Conservation (phyloP, 495 filamentous ascomycete genomes). For the Penicillium goetzii region DNA sequence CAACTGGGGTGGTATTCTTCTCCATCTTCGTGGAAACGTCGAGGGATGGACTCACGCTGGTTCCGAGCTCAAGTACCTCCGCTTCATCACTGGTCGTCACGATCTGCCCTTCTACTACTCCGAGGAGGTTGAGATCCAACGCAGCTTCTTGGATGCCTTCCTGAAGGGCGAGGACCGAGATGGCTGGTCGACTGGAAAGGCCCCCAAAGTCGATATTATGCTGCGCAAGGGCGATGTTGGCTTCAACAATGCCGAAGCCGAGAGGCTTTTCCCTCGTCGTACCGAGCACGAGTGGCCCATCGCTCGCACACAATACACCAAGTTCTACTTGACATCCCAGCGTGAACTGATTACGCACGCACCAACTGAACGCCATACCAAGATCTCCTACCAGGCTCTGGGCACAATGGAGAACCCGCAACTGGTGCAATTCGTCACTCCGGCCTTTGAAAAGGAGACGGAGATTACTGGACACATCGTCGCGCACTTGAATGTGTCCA, state of each 20-base stretch:
- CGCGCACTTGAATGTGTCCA: constrained; percentile 62
- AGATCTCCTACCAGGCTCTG: constrained; percentile 59
- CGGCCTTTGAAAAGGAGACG: constrained; percentile 57
- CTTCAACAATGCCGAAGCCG: constrained; percentile 61
- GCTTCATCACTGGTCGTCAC: constrained; percentile 69
- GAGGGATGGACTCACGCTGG: constrained; percentile 63
- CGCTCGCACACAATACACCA: constrained; percentile 60
- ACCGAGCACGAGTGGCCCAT: constrained; percentile 67
- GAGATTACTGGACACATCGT: constrained; percentile 70
- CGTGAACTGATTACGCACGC: constrained; percentile 32
- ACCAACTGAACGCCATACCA: constrained; percentile 22
- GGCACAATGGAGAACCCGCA: constrained; percentile 51
- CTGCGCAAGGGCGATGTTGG: constrained; percentile 66
- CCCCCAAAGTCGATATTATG: constrained; percentile 58
- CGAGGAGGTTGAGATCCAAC: constrained; percentile 66
- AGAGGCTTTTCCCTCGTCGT: constrained; percentile 54
- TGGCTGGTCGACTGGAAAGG: constrained; percentile 63
- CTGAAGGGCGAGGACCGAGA: constrained; percentile 62
- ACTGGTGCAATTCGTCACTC: constrained; percentile 56
- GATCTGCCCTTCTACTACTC: constrained; percentile 73
- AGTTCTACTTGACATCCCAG: constrained; percentile 54
- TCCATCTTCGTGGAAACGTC: constrained; percentile 68
- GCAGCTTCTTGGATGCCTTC: constrained; percentile 68
- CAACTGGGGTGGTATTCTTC: constrained; percentile 67
- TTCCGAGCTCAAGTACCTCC: constrained; percentile 64